phyloP scores from a whole-genome alignment of 495 filamentous ascomycete genomes.

The Neurospora cerealis region DNA sequence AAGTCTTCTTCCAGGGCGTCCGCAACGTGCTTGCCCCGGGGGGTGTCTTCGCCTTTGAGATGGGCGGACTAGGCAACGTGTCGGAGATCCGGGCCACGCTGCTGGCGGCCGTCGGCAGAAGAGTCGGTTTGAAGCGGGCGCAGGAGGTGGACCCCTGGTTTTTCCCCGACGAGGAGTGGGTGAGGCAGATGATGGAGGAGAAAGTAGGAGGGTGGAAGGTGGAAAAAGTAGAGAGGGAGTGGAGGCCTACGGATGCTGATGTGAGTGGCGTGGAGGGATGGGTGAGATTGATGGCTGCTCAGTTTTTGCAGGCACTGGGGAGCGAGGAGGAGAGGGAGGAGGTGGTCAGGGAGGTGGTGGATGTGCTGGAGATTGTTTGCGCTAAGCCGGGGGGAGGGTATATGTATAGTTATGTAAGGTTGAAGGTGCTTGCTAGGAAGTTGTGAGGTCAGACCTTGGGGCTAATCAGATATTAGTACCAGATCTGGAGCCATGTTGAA shows the following conservation, averaged over 20 bases:
- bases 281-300: slow-evolving; percentile 54
- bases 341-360: slow-evolving; percentile 44
- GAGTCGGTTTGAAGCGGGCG: slow-evolving; percentile 39
- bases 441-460: slow-evolving; percentile 12
- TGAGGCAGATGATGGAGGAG: slow-evolving; percentile 41
- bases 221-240: slow-evolving; percentile 51
- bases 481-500: background rate
- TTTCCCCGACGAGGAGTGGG: slow-evolving; percentile 53
- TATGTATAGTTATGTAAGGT: slow-evolving; percentile 61
- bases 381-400: slow-evolving; percentile 46
- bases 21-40: slow-evolving; percentile 42
- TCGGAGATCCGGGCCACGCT: slow-evolving; percentile 53
- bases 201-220: slow-evolving; percentile 48
- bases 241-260: slow-evolving; percentile 48
- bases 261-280: slow-evolving; percentile 59
- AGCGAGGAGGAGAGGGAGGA: slow-evolving; percentile 38
- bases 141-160: slow-evolving; percentile 56
- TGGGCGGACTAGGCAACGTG: slow-evolving; percentile 64
- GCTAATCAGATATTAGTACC: background rate
- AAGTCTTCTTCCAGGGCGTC: slow-evolving; percentile 36
- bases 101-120: slow-evolving; percentile 39
- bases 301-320: slow-evolving; percentile 43
- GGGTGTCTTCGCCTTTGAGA: slow-evolving; percentile 59
- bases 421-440: slow-evolving; percentile 55
- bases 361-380: slow-evolving; percentile 45